Conservation (phyloP, 495 filamentous ascomycete genomes). For the Tetracladium marchalianum region DNA sequence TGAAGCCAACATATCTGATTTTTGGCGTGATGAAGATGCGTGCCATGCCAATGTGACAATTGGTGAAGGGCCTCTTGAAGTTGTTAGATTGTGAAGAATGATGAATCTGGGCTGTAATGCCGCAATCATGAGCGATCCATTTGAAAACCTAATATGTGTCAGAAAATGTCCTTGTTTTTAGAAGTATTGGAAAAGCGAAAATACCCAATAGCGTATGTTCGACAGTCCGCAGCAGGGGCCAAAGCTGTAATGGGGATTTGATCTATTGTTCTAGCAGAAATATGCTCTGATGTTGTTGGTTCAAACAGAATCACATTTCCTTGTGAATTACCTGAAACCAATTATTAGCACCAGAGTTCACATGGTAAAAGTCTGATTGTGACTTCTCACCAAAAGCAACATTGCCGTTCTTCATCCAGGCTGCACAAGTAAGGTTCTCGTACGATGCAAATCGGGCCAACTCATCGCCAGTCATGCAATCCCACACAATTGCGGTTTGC, state of each 20-base stretch:
- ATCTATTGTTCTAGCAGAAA: slow-evolving; percentile 85
- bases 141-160: slow-evolving; percentile 62
- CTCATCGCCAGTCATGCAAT: slow-evolving; percentile 84
- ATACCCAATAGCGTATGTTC: slow-evolving; percentile 94
- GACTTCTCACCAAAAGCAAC: slow-evolving; percentile 65
- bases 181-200: slow-evolving; percentile 17
- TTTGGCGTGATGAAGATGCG: slow-evolving; percentile 91
- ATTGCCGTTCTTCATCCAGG: slow-evolving; percentile 98
- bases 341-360: slow-evolving; percentile 21
- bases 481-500: slow-evolving; percentile 93
- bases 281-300: slow-evolving; percentile 84
- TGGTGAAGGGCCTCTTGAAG: slow-evolving; percentile 70
- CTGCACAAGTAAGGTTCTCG: slow-evolving; percentile 71
- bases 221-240: slow-evolving; percentile 84
- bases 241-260: slow-evolving; percentile 84
- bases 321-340: slow-evolving; percentile 62
- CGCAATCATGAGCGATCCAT: slow-evolving; percentile 88
- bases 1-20: slow-evolving; percentile 94
- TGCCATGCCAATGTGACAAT: slow-evolving; percentile 93
- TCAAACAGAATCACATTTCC: slow-evolving; percentile 95
- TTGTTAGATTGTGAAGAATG: slow-evolving; percentile 86
- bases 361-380: background rate
- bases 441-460: slow-evolving; percentile 85
- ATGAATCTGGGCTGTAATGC: slow-evolving; percentile 86
- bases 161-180: slow-evolving; percentile 8